Evolutionary conservation across 2,329 filamentous ascomycete genomes (phyloP), one percentile per base, ranked within the genome.

Genomic region (Aspergillus pseudotamarii): DNA sequence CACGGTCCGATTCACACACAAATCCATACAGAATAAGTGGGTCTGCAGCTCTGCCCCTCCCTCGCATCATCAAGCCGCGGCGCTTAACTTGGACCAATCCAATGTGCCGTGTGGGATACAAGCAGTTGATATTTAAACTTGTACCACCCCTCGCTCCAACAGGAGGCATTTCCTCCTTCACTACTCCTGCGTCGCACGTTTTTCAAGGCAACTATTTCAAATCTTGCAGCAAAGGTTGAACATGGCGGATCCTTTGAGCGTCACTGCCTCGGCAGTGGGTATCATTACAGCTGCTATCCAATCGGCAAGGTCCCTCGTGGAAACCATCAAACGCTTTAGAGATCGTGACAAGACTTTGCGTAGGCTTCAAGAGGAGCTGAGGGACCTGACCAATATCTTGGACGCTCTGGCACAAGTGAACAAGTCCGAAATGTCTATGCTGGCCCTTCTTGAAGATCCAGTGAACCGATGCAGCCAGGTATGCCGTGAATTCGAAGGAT

Each of bases 401-500:
- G 66, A 68, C 46, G 66, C 66, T 23, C 68, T 80, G 48, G 28
- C 72, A 62, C 66, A 68, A 51, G 72, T 67, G 50, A 61, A 61
- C 38, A 64, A 67, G 66, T 45, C 58, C 16, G 61, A 67, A 11
- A 54, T 16, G 11, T 63, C 61, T 57, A 68, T 75, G 59, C 58
- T 75, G 55, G 63, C 56, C 34, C 76, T 80, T 65, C 71, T 80
- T 14, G 45, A 73, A 68, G 75, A 72, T 51, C 78, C 78, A 63
- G 69, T 80, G 64, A 62, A 66, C 50, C 75, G 76, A 67, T 80
- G 78, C 69, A 72, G 64, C 64, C 68, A 76, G 64, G 53, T 80
- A 61, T 80, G 76, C 65, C 60, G 63, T 58, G 78, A 80, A 11
- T 80, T 79, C 53, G 74, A 78, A 68, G 62, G 59, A 10, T 70